phyloP scores from a whole-genome alignment of 2,329 filamentous ascomycete species.

The Venturia oleaginea region DNA sequence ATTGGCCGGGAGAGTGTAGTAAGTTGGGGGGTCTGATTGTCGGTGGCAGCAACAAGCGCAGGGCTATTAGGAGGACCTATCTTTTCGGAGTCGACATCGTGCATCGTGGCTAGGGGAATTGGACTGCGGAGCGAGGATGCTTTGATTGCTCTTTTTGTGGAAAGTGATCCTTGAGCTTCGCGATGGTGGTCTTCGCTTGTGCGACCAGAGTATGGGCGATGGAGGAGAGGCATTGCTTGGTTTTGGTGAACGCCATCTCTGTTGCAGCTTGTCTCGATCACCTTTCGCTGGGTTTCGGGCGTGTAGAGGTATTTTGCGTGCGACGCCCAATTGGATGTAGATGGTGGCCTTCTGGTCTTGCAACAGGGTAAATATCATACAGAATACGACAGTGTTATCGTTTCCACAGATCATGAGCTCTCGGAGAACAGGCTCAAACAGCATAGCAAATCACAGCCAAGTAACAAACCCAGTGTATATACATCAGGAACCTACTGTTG shows the following conservation, averaged over 20 bases:
- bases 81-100: background rate
- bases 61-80: background rate
- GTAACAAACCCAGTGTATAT: background rate
- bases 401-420: background rate
- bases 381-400: background rate
- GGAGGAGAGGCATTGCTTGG: background rate
- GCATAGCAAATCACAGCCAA: background rate
- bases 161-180: background rate
- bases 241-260: background rate
- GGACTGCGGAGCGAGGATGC: background rate
- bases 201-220: background rate
- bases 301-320: background rate
- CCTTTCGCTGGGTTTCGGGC: background rate
- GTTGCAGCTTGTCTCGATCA: background rate
- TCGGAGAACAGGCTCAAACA: background rate
- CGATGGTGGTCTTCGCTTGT: background rate
- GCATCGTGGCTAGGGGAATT: background rate
- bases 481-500: background rate
- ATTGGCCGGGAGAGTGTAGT: background rate
- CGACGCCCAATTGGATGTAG: background rate
- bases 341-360: background rate
- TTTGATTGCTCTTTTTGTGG: background rate
- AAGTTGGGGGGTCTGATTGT: background rate
- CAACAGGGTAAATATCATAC: background rate
- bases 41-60: background rate